These are phyloP conservation scores for Carallia brachiata DNA, from an alignment of 345 rosid genomes.

Conservation along the genomic window DNA sequence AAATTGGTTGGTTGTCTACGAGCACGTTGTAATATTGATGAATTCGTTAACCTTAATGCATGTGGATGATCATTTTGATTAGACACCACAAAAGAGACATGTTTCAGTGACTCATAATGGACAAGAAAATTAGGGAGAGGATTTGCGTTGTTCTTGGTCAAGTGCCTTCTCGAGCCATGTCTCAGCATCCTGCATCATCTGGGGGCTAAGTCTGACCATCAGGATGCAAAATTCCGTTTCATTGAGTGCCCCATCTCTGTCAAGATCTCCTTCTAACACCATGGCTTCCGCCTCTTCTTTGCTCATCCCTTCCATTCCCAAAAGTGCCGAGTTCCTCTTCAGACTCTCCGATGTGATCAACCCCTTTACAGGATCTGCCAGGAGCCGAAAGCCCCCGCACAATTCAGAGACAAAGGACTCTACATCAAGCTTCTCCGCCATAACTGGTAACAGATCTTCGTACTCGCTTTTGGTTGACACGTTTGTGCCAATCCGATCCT, in stretches of 20 bases:
- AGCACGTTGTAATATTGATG: too few species aligned
- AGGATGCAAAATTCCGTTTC: conserved; percentile 79
- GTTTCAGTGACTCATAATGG: neutral
- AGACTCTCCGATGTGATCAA: conserved; percentile 69
- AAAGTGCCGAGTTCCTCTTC: conserved; percentile 54
- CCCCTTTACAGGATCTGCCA: conserved; percentile 56
- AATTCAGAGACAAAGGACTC: conserved; percentile 74
- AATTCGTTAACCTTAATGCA: too few species aligned
- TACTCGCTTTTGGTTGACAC: conserved; percentile 28
- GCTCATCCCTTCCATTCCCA: conserved; percentile 82
- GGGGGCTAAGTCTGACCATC: conserved; percentile 90
- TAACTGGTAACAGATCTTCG: conserved; percentile 71
- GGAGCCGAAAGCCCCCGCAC: conserved; percentile 76
- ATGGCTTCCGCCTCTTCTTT: conserved; percentile 62
- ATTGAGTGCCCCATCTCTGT: conserved; percentile 77
- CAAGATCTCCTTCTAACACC: conserved; percentile 83
- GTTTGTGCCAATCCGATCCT: conserved; percentile 2
- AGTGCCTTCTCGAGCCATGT: conserved; percentile 74
- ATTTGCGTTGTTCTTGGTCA: conserved; percentile 32
- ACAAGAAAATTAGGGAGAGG: neutral
- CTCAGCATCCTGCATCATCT: conserved; percentile 79
- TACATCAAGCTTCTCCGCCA: conserved; percentile 88
- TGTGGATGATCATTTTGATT: too few species aligned
- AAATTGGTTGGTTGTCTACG: too few species aligned
- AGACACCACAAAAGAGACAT: neutral